Percentiles rank a stretch among this genome's conserved stretches.
These are phyloP conservation scores for Globisporangium splendens DNA, from an alignment of 352 stramenopile genomes.

Conservation along the genomic window DNA sequence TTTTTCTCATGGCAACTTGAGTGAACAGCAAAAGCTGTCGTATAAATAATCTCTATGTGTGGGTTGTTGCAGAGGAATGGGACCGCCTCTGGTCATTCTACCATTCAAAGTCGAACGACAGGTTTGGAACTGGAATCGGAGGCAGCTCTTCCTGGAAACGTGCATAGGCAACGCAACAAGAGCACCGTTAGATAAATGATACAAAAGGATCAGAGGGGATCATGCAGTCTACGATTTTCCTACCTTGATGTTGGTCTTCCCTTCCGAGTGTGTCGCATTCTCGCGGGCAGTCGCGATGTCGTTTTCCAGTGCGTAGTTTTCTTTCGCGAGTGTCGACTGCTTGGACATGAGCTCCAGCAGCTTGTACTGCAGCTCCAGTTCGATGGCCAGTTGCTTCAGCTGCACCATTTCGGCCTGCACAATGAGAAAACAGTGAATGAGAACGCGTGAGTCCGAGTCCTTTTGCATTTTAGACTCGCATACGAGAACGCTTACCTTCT, in stretches of 20 bases:
- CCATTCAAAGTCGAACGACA: constrained; percentile 13
- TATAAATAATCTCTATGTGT: not conserved
- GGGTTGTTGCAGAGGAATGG: not conserved
- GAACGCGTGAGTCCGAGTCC: too few relatives aligned
- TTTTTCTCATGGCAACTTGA: too few relatives aligned
- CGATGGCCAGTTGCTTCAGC: constrained; percentile 19
- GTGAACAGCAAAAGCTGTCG: too few relatives aligned
- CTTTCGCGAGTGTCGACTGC: constrained; percentile 3
- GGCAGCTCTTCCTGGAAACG: constrained; percentile 1
- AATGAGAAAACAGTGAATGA: not conserved
- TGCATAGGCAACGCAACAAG: not conserved
- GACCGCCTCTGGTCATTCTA: not conserved
- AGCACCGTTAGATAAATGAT: too few relatives aligned
- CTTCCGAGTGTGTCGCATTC: not conserved
- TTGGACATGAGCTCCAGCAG: constrained; percentile 12
- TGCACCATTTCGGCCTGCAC: constrained; percentile 18
- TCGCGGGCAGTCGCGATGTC: constrained; percentile 9
- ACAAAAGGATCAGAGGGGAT: too few relatives aligned
- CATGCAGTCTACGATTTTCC: not conserved
- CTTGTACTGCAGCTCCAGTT: constrained; percentile 20
- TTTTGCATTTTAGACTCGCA: too few relatives aligned
- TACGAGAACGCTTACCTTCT: constrained; percentile 29
- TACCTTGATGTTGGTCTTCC: constrained; percentile 2
- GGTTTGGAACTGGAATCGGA: constrained; percentile 8
- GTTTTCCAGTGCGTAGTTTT: constrained; percentile 9